Evolutionary conservation across 805 yeast species (phyloP), one percentile per base, ranked within the genome.

Genomic region (Teunomyces barrocoloradensis): DNA sequence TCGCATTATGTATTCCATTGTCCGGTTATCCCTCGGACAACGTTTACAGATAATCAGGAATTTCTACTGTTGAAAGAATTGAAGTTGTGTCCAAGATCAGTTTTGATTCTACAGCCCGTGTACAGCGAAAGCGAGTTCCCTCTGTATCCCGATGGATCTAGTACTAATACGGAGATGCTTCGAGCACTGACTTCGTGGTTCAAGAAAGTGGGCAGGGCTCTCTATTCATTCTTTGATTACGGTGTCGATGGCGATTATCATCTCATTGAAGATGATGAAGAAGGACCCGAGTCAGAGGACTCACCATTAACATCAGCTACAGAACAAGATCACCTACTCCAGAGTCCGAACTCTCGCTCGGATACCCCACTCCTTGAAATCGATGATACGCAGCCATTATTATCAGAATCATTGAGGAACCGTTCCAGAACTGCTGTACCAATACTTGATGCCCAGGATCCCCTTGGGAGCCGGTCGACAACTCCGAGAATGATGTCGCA

Each of bases 11-110:
- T 61, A 2, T 71, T 73, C 51, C 71, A 65, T 48, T 54, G 64
- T 36, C 75, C 76, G 4, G 56, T 56, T 2, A 40, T 66, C 12
- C 89, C 85, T 50, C 68, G 82, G 2, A 77, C 75, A 3, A 77
- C 80, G 0, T 73, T 57, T 45, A 48, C 63, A 10, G 69, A 65
- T 25, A 86, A 85, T 43, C 92, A 89, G 55, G 73, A 74, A 47
- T 66, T 56, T 38, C 55, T 66, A 49, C 66, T 81, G 2, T 68
- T 90, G 33, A 61, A 60, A 21, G 76, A 71, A 3, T 68, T 90
- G 46, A 82, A 80, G 18, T 68, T 90, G 44, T 74, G 79, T 12
- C 91, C 92, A 2, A 73, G 95, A 48, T 84, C 95, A 9, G 88
- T 86, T 0, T 64, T 90, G 42, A 82, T 88, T 20, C 68, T 90